Evolutionary conservation across 179 eudicot species (phyloP).

Genomic region (Nepenthes alata): DNA sequence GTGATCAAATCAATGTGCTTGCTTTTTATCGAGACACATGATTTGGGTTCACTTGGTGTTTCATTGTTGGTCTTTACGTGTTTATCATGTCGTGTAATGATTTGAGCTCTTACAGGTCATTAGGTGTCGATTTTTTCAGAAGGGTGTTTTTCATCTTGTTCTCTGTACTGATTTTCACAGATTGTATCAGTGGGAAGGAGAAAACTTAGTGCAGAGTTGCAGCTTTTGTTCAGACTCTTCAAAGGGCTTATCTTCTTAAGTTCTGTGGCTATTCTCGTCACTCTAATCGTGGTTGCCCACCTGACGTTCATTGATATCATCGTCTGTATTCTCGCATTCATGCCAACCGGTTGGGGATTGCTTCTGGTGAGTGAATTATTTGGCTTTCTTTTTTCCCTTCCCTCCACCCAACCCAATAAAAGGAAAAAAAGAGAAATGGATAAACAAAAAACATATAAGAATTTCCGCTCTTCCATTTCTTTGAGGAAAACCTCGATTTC

Average conservation of each 20-base stretch:
- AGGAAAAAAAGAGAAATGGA: too few species aligned
- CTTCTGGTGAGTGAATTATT: constrained; percentile 20
- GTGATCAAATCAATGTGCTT: too few species aligned
- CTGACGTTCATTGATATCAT: constrained; percentile 24
- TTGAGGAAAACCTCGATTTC: too few species aligned
- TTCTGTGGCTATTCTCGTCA: constrained; percentile 14
- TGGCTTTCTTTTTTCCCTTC: not conserved
- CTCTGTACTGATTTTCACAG: constrained; percentile 8
- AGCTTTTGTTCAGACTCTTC: constrained; percentile 25
- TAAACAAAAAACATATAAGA: too few species aligned
- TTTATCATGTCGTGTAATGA: not conserved
- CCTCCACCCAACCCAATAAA: not conserved
- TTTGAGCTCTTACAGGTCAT: not conserved
- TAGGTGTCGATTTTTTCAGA: not conserved
- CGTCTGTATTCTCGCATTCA: constrained; percentile 26
- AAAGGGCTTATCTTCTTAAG: constrained; percentile 21
- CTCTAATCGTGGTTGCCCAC: constrained; percentile 17
- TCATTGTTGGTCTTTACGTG: too few species aligned
- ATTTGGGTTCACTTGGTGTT: too few species aligned
- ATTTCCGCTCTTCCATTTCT: too few species aligned
- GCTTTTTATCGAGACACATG: too few species aligned
- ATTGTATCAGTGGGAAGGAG: constrained; percentile 24
- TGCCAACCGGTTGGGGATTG: constrained; percentile 41
- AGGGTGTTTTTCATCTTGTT: not conserved
- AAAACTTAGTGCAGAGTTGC: constrained; percentile 26